A percentile compares a stretch with the other conserved stretches of the same genome.
phyloP scores from a whole-genome alignment of 805 yeast species.

The Starmera dryadoides region DNA sequence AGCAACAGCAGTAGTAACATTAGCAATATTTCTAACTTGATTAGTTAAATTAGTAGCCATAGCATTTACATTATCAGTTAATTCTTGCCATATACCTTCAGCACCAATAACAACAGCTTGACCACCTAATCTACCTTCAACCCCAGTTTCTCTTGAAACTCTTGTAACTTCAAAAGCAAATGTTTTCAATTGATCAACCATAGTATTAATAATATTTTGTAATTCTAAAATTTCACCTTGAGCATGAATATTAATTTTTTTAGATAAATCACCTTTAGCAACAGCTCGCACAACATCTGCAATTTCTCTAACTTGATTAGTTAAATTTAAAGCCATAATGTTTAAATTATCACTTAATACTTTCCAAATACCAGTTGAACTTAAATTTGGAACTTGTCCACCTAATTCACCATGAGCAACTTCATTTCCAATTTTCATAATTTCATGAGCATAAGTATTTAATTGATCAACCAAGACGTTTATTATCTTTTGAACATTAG shows the following conservation, averaged over 20 bases:
- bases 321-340: constrained; percentile 80
- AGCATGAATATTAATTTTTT: constrained; percentile 82
- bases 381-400: constrained; percentile 79
- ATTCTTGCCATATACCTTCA: constrained; percentile 84
- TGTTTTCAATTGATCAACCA: constrained; percentile 83
- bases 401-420: constrained; percentile 89
- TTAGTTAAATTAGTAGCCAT: constrained; percentile 85
- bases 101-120: constrained; percentile 80
- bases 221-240: constrained; percentile 82
- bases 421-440: constrained; percentile 80
- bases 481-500: constrained; percentile 71
- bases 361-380: constrained; percentile 87
- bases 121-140: constrained; percentile 80
- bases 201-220: constrained; percentile 78
- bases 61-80: constrained; percentile 84
- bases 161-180: constrained; percentile 86
- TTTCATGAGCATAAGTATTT: constrained; percentile 72
- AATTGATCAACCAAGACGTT: constrained; percentile 82
- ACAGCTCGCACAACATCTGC: constrained; percentile 91
- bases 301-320: constrained; percentile 82
- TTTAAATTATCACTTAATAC: constrained; percentile 78
- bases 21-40: constrained; percentile 83
- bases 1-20: constrained; percentile 82
- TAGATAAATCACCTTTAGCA: constrained; percentile 80
- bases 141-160: constrained; percentile 86